Base-by-base conservation (phyloP, 2,329 filamentous ascomycete genomes). In the Arthrobotrys entomopaga region DNA sequence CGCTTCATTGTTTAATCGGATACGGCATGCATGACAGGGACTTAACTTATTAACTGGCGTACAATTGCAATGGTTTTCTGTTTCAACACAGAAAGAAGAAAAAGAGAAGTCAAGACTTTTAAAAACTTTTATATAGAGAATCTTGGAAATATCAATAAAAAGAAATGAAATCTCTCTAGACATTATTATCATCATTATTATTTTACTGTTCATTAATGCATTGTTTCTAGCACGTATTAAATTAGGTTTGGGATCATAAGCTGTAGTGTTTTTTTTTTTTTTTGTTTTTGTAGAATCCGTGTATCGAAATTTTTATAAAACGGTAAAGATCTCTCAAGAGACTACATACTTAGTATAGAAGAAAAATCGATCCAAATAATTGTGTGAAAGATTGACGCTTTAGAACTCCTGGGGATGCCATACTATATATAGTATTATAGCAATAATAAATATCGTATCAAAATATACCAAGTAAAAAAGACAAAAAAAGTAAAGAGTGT, bases 121-220 rank as follows among this genome's bases (percentile, higher is more conserved):
- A n/a, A 34, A 34, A 5, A 5, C 10, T 34, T 34, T 34, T 72
- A 64, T 74, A 74, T 74, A 74, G 70, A 74, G 70, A 74, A 74
- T 74, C 53, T 74, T 34, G 29, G 10, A 34, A 34, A 7, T 10
- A 34, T 10, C 29, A 67, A 58, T 56, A 42, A 42, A 48, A 50
- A 59, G 57, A 53, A 67, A 67, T 67, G 63, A 63, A 74, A 67
- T 74, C 70, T 74, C 70, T 74, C 70, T 63, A 43, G 38, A 57
- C 34, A 57, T 10, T 50, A n/a, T n/a, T n/a, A n/a, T n/a, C n/a
- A n/a, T n/a, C n/a, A n/a, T n/a, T n/a, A n/a, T 10, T 34, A 65
- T 42, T 16, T 20, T 42, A 34, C n/a, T n/a, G n/a, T n/a, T n/a
- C n/a, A n/a, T n/a, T n/a, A n/a, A n/a, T n/a, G n/a, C n/a, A 26